Base-by-base conservation (phyloP, 257 asterid genomes). In the Gynochthodes officinalis region DNA sequence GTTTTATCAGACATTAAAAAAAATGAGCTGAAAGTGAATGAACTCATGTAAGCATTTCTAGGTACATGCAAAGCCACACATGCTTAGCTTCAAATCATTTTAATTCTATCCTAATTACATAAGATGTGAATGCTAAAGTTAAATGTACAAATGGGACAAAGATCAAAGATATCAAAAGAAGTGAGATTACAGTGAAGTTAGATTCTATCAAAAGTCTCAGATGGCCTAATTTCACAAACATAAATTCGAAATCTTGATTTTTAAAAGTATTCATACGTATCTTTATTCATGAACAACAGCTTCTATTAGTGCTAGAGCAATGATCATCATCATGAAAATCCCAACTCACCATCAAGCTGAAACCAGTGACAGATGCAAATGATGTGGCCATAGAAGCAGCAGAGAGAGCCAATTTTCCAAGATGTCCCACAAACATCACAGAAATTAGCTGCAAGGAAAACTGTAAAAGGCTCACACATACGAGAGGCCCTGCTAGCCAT, bases 321-420 rank as follows among this genome's bases (percentile, higher is more conserved):
- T 49, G 12, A 23, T 23, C 25, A 27, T 28, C 2, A 19, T 9
- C 16, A 70, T 11, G 13, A n/a, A 53, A 23, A 0, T 11, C 66
- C 48, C 30, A 12, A 43, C 80, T 76, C 0, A 90, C 96, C 92
- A 88, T 72, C 62, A 88, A 75, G 78, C 89, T 88, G 71, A 92
- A 88, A 48, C 98, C 98, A n/a, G 98, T 88, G 67, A 92, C 98
- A 25, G 93, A 40, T 18, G 97, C 92, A 72, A 92, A 90, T 57
- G 97, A 92, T 57, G 87, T 87, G 67, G 98, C 97, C 86, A 92
- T 83, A 4, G 98, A 90, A 76, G 98, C 95, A 64, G 88, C 94
- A 54, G 97, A 71, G 12, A 90, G 96, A 39, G 88, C 49, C 32
- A 90, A 57, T 58, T 89, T 85, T 3, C 96, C 98, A 61, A 92